phyloP scores from a whole-genome alignment of 192 early-diverging fungal genomes.

The Dissophora ornata region DNA sequence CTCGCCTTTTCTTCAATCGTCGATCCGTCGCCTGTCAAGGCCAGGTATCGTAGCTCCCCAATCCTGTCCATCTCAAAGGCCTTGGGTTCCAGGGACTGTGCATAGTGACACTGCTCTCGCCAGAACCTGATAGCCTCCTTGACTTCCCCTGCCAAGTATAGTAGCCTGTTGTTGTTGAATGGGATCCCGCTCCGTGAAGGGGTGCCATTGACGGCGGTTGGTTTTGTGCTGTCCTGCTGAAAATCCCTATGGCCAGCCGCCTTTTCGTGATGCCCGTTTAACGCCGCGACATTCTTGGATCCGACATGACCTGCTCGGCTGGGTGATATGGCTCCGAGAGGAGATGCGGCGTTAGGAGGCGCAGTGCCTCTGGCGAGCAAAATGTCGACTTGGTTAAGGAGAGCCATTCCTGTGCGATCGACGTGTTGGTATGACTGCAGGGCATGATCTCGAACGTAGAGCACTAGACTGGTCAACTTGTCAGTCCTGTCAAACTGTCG shows the following conservation, averaged over 20 bases:
- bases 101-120: constrained; percentile 43
- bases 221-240: neutral
- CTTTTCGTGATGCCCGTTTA: constrained; percentile 4
- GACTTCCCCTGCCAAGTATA: constrained; percentile 40
- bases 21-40: constrained; percentile 22
- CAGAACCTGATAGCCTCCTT: constrained; percentile 51
- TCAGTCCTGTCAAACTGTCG: constrained; percentile 38
- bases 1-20: constrained; percentile 38
- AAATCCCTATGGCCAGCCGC: neutral
- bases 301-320: constrained; percentile 1
- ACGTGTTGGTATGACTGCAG: constrained; percentile 39
- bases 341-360: constrained; percentile 6
- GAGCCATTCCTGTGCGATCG: constrained; percentile 24
- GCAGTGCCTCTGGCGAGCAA: constrained; percentile 25
- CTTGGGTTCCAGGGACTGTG: constrained; percentile 29
- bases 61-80: constrained; percentile 41
- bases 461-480: constrained; percentile 13
- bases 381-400: constrained; percentile 41
- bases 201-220: neutral
- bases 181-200: neutral
- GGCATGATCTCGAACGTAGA: constrained; percentile 32
- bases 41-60: constrained; percentile 30
- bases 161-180: constrained; percentile 38
- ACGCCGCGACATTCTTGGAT: constrained; percentile 1
- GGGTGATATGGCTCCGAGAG: constrained; percentile 22